A percentile compares a stretch with the other conserved stretches of the same genome.
Evolutionary conservation across 805 yeast species (phyloP).

Genomic region (Schizosaccharomyces octosporus): DNA sequence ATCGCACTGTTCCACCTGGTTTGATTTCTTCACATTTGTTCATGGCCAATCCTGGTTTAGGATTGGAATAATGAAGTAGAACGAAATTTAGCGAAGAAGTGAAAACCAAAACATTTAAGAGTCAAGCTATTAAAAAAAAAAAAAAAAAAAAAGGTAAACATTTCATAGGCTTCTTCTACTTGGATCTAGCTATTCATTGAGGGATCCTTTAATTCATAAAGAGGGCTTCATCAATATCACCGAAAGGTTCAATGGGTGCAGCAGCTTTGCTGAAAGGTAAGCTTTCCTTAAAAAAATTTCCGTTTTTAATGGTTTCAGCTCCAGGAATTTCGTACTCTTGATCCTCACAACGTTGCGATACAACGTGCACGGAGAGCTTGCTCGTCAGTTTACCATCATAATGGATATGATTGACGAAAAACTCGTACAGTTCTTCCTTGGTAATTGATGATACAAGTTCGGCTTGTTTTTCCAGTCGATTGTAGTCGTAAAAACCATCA

Average conservation of each 20-base stretch:
- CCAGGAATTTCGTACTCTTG: background rate
- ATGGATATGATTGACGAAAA: conserved; percentile 24
- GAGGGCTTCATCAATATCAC: background rate
- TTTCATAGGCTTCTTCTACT: background rate
- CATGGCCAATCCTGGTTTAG: no score
- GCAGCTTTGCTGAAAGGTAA: conserved; percentile 5
- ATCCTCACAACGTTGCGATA: conserved; percentile 20
- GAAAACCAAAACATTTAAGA: background rate
- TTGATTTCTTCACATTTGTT: no score
- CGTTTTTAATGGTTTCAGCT: background rate
- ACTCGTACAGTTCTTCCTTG: conserved; percentile 30
- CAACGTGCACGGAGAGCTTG: conserved; percentile 35
- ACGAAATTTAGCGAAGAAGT: background rate
- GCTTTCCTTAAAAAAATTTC: conserved; percentile 9
- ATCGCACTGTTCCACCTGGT: no score
- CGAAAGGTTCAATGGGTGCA: background rate
- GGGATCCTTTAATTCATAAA: background rate
- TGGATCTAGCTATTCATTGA: no score
- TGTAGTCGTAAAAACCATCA: conserved; percentile 58
- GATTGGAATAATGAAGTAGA: background rate
- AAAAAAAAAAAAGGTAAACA: background rate
- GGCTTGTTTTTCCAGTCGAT: conserved; percentile 27
- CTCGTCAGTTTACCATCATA: conserved; percentile 17
- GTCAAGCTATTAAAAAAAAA: background rate
- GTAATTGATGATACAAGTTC: conserved; percentile 27